Conservation (phyloP, 75 land plant species). For the Chamaecyparis obtusa region DNA sequence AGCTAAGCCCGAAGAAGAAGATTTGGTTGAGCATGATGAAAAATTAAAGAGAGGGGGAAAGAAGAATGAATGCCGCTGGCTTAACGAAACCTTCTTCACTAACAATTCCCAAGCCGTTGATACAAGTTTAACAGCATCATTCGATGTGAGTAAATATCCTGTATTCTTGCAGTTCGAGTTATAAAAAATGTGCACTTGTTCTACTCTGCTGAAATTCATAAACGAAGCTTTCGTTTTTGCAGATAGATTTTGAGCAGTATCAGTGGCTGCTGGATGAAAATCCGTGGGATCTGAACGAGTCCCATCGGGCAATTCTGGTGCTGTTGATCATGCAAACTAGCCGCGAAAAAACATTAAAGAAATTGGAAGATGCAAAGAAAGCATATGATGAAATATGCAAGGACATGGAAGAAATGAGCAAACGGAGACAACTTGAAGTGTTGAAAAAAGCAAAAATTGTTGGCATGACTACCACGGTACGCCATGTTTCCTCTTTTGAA, state of each 20-base stretch:
- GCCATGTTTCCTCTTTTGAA: not conserved
- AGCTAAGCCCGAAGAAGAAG: conserved; percentile 6
- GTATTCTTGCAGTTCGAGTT: not conserved
- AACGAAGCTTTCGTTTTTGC: not conserved
- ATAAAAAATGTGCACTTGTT: not conserved
- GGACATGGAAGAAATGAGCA: conserved; percentile 16
- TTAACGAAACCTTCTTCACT: not conserved
- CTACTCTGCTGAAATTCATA: not conserved
- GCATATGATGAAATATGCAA: conserved; percentile 12
- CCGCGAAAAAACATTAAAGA: conserved; percentile 1
- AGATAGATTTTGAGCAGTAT: conserved; percentile 14
- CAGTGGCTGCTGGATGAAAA: conserved; percentile 24
- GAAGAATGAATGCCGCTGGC: not conserved
- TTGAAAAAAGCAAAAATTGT: conserved; percentile 25
- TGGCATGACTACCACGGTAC: conserved; percentile 35
- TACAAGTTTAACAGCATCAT: not conserved
- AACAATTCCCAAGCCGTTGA: not conserved
- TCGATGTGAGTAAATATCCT: not conserved
- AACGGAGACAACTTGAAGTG: conserved; percentile 20
- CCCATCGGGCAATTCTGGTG: conserved; percentile 18
- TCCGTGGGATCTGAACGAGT: conserved; percentile 12
- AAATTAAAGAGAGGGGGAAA: not conserved
- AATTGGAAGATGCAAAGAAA: conserved; percentile 8
- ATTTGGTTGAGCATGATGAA: not conserved
- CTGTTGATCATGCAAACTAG: conserved; percentile 12